Percentiles rank a stretch among this genome's conserved stretches.
These are phyloP conservation scores for Alternaria triticina DNA, from an alignment of 2,329 filamentous ascomycete species.

Conservation along the genomic window DNA sequence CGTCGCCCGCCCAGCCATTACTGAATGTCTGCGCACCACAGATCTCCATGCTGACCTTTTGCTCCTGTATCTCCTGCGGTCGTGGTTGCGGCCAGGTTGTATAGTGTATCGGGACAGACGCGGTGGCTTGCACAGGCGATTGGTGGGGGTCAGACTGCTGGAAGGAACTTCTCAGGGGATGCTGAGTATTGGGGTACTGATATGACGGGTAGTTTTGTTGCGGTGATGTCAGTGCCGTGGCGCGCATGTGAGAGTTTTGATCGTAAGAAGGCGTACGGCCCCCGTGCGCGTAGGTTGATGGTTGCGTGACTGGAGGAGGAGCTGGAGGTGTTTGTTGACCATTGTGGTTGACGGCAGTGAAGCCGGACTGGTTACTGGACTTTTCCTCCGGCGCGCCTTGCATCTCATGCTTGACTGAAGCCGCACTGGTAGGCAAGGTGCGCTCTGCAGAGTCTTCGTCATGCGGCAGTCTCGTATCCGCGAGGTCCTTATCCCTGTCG, in stretches of 20 bases:
- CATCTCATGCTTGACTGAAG: slow-evolving; percentile 10
- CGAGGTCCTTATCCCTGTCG: slow-evolving; percentile 14
- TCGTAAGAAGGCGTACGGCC: not conserved
- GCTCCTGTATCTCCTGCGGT: not conserved
- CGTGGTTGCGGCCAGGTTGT: not conserved
- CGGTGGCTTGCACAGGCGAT: not conserved
- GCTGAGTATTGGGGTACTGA: not conserved
- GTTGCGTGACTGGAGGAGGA: not conserved
- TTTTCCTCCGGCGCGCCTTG: not conserved
- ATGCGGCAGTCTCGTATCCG: slow-evolving; percentile 19
- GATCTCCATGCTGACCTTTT: slow-evolving; percentile 1
- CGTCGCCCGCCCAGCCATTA: not conserved
- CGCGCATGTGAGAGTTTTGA: not conserved
- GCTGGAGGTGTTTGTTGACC: not conserved
- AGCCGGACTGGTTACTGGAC: not conserved
- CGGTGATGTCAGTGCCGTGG: not conserved
- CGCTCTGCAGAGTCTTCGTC: slow-evolving; percentile 21
- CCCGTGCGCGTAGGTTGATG: not conserved
- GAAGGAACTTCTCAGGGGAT: not conserved
- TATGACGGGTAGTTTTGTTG: not conserved
- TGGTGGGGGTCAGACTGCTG: not conserved
- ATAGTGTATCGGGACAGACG: not conserved
- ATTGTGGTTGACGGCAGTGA: slow-evolving; percentile 19
- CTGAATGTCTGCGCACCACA: not conserved
- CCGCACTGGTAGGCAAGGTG: not conserved